phyloP scores from a whole-genome alignment of 2,329 filamentous ascomycete genomes.

The Trichoderma guizhouense region DNA sequence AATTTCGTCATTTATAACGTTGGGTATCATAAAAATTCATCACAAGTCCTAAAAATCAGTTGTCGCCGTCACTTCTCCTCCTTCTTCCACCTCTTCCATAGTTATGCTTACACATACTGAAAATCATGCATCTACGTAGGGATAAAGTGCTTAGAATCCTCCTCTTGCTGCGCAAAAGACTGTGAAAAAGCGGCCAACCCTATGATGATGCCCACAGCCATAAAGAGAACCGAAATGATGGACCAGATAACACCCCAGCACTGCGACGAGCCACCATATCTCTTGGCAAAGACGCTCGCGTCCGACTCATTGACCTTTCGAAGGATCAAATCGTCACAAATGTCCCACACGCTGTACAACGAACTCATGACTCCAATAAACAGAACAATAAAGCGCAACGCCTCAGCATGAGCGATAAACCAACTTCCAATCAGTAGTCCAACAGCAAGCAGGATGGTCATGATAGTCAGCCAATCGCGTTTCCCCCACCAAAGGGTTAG shows the following conservation, averaged over 20 bases:
- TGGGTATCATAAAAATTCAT: slow-evolving; percentile 18
- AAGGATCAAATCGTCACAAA: slow-evolving; percentile 77
- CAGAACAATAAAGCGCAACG: slow-evolving; percentile 69
- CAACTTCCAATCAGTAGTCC: slow-evolving; percentile 70
- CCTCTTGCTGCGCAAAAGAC: slow-evolving; percentile 63
- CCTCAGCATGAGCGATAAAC: slow-evolving; percentile 75
- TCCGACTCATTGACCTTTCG: slow-evolving; percentile 78
- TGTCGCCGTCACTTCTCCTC: not conserved
- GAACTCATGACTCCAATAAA: slow-evolving; percentile 82
- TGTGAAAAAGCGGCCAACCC: slow-evolving; percentile 74
- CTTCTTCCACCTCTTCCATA: not conserved
- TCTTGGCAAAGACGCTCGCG: slow-evolving; percentile 72
- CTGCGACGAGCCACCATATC: slow-evolving; percentile 74
- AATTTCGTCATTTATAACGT: not conserved
- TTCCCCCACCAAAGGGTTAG: slow-evolving; percentile 81
- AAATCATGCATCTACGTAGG: slow-evolving; percentile 36
- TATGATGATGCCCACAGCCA: slow-evolving; percentile 70
- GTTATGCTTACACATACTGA: not conserved
- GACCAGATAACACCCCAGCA: slow-evolving; percentile 82
- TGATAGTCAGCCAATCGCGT: slow-evolving; percentile 72
- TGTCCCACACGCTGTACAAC: slow-evolving; percentile 80
- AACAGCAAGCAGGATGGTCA: slow-evolving; percentile 66
- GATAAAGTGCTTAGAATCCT: slow-evolving; percentile 66
- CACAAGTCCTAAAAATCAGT: not conserved
- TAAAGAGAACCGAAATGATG: slow-evolving; percentile 66